These are phyloP conservation scores for Talaromyces islandicus DNA, from an alignment of 2,329 filamentous ascomycete species.

Conservation along the genomic window DNA sequence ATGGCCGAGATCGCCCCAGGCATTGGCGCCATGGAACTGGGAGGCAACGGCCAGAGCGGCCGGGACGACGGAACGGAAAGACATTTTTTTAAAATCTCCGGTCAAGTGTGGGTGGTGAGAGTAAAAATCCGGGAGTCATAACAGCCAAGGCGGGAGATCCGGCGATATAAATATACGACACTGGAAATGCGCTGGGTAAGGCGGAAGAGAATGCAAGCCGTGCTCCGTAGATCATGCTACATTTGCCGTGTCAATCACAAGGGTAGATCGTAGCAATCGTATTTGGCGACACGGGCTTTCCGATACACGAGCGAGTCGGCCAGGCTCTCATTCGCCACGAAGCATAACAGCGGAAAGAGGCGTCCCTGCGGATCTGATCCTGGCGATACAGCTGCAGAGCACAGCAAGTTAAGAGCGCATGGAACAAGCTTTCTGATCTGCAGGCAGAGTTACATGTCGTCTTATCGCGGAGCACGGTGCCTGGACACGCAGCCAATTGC, in stretches of 20 bases:
- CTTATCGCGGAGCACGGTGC: neutral
- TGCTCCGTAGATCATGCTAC: neutral
- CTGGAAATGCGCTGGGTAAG: neutral
- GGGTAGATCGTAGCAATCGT: neutral
- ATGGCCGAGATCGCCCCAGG: constrained; percentile 51
- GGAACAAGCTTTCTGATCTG: constrained; percentile 1
- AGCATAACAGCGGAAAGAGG: neutral
- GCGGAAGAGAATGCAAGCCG: neutral
- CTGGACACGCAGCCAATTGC: neutral
- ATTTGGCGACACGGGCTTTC: neutral
- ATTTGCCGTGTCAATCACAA: neutral
- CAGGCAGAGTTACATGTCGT: neutral
- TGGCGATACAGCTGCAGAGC: neutral
- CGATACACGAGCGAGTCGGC: neutral
- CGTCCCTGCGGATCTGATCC: neutral
- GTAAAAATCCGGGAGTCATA: neutral
- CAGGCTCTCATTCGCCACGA: neutral
- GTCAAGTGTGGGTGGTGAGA: neutral
- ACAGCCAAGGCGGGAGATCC: neutral
- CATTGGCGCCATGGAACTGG: constrained; percentile 18
- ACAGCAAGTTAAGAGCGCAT: neutral
- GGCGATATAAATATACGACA: neutral
- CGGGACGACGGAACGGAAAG: constrained; percentile 9
- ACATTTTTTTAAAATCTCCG: neutral
- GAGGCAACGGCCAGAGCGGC: constrained; percentile 2